These are phyloP conservation scores for Acacia confusa DNA, from an alignment of 306 rosid species.

Conservation along the genomic window DNA sequence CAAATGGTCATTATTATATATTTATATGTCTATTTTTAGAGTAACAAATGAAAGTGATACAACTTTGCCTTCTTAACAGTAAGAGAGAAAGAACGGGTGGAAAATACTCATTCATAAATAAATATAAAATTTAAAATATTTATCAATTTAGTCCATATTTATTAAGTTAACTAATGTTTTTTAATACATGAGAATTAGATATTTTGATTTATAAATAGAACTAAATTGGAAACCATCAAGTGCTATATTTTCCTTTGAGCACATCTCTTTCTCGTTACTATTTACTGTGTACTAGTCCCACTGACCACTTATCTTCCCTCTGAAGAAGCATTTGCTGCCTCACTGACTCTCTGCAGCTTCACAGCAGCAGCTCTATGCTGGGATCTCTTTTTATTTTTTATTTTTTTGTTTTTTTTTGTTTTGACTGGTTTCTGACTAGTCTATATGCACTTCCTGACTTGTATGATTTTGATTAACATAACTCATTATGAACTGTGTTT, in stretches of 20 bases:
- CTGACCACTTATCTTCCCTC: conserved; percentile 29
- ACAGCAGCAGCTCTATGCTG: conserved; percentile 42
- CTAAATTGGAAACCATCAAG: no score
- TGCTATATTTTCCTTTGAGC: conserved; percentile 10
- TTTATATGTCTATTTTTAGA: no score
- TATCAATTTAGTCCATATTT: no score
- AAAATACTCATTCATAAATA: no score
- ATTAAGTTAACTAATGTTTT: no score
- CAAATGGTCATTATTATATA: no score
- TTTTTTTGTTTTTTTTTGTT: not conserved
- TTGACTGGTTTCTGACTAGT: conserved; percentile 31
- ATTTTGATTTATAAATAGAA: no score
- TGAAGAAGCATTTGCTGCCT: conserved; percentile 35
- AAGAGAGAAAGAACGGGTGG: no score
- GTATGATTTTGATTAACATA: not conserved
- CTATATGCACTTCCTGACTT: not conserved
- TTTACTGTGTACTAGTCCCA: not conserved
- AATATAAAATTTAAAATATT: fast-evolving
- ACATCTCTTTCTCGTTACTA: conserved; percentile 47
- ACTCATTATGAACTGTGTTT: not conserved
- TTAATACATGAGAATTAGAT: no score
- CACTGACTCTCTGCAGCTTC: conserved; percentile 35
- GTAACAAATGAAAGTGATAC: no score
- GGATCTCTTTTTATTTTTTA: not conserved
- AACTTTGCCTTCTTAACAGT: no score